Percentiles rank a stretch among this genome's conserved stretches.
These are phyloP conservation scores for Aureobasidium leucospermi DNA, from an alignment of 2,329 filamentous ascomycete genomes.

Conservation along the genomic window DNA sequence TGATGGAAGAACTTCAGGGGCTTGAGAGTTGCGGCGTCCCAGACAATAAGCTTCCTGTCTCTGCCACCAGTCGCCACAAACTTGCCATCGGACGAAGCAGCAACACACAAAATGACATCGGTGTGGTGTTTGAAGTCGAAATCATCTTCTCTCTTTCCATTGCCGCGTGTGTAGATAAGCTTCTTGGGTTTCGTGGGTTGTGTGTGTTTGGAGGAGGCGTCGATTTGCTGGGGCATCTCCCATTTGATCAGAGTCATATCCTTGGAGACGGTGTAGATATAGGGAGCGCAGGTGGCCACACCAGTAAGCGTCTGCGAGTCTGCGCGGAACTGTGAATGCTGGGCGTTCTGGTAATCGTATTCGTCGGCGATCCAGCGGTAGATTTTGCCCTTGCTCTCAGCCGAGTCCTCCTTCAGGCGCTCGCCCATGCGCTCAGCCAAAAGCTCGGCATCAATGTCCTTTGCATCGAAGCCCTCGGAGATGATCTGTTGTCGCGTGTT, in stretches of 20 bases:
- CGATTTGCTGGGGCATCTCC: constrained; percentile 57
- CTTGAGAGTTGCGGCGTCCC: constrained; percentile 72
- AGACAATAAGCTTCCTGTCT: constrained; percentile 79
- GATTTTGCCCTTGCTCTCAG: constrained; percentile 82
- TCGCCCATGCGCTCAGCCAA: constrained; percentile 60
- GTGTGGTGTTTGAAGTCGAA: constrained; percentile 63
- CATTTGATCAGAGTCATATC: constrained; percentile 83
- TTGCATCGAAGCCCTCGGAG: constrained; percentile 88
- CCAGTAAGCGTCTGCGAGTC: constrained; percentile 73
- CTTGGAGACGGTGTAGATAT: constrained; percentile 82
- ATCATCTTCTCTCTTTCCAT: constrained; percentile 53
- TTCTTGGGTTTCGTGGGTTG: constrained; percentile 53
- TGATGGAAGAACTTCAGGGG: constrained; percentile 82
- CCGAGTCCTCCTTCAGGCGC: constrained; percentile 80
- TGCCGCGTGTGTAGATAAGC: constrained; percentile 56
- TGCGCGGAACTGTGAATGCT: constrained; percentile 66
- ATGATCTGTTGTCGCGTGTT: constrained; percentile 70
- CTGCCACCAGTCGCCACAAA: constrained; percentile 85
- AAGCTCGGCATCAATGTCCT: constrained; percentile 84
- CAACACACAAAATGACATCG: constrained; percentile 71
- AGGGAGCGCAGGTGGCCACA: constrained; percentile 70
- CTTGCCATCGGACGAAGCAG: constrained; percentile 80
- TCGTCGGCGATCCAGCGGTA: constrained; percentile 73
- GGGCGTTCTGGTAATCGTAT: constrained; percentile 61
- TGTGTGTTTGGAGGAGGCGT: constrained; percentile 43